A percentile compares a stretch with the other conserved stretches of the same genome.
phyloP scores from a whole-genome alignment of 169 alveolate species.

The Fabrea salina region DNA sequence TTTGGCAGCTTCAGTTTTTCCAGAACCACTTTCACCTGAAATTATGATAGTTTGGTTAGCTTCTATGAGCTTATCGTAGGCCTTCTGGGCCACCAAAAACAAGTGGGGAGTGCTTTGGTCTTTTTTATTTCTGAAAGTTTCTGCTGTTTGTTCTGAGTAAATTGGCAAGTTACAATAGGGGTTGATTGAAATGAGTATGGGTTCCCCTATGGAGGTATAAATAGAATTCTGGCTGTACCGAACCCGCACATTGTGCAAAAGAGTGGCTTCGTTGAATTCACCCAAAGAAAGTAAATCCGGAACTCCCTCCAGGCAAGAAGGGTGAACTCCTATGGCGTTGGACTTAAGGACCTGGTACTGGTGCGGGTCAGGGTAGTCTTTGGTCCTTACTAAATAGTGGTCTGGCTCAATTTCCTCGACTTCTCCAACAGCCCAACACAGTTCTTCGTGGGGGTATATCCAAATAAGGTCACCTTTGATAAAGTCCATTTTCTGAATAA shows the following conservation, averaged over 20 bases:
- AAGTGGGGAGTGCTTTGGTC: conserved; percentile 89
- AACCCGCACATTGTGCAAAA: conserved; percentile 88
- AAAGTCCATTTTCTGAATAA: too few species aligned
- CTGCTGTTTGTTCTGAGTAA: conserved; percentile 43
- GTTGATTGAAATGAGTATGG: conserved; percentile 95
- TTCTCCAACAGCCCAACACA: conserved; percentile 21
- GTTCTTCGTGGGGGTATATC: conserved; percentile 29
- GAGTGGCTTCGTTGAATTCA: conserved; percentile 87
- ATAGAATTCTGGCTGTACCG: conserved; percentile 89
- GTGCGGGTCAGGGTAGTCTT: not conserved
- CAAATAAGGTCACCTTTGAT: conserved; percentile 7
- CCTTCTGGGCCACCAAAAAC: conserved; percentile 91
- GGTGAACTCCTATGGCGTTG: conserved; percentile 23
- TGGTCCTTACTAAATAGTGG: not conserved
- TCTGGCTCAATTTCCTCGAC: not conserved
- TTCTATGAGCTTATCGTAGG: conserved; percentile 87
- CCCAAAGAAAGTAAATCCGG: conserved; percentile 75
- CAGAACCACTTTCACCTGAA: conserved; percentile 99
- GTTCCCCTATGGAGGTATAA: conserved; percentile 94
- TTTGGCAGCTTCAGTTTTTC: conserved; percentile 99
- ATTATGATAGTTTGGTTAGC: conserved; percentile 95
- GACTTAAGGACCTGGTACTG: not conserved
- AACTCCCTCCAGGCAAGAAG: conserved; percentile 55
- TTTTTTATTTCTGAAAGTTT: conserved; percentile 45
- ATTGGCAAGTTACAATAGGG: conserved; percentile 79